These are phyloP conservation scores for Yamadazyma aaseri DNA, from an alignment of 1,139 yeast genomes.

Conservation along the genomic window DNA sequence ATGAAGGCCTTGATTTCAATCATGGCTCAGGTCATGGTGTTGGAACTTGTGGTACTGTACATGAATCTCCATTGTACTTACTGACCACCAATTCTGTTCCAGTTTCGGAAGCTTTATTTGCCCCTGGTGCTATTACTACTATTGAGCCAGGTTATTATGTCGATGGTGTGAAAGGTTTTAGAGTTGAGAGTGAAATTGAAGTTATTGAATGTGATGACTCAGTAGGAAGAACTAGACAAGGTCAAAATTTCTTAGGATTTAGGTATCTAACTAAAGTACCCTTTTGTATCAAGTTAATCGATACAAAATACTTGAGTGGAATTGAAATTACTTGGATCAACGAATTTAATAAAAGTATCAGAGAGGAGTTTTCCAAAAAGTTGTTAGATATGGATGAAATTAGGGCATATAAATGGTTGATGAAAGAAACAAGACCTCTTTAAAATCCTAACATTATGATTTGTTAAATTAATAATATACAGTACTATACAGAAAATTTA, in stretches of 20 bases:
- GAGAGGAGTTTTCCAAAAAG: conserved; percentile 34
- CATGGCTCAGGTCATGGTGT: conserved; percentile 67
- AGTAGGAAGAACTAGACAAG: conserved; percentile 36
- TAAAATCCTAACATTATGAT: conserved; percentile 14
- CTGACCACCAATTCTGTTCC: conserved; percentile 41
- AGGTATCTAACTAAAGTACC: conserved; percentile 56
- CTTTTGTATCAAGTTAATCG: conserved; percentile 49
- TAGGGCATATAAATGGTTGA: conserved; percentile 40
- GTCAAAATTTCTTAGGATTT: conserved; percentile 40
- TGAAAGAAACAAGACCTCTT: conserved; percentile 36
- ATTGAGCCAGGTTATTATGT: conserved; percentile 60
- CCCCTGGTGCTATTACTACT: conserved; percentile 49
- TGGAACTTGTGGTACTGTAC: conserved; percentile 56
- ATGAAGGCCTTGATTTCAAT: conserved; percentile 50
- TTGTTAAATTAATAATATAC: conserved; percentile 5
- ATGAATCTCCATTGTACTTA: conserved; percentile 54
- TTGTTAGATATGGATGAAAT: conserved; percentile 38
- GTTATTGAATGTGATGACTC: conserved; percentile 32
- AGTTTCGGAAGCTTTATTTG: conserved; percentile 28
- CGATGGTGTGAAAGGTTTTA: conserved; percentile 51
- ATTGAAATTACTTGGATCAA: conserved; percentile 55
- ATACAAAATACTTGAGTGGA: conserved; percentile 29
- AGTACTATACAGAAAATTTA: conserved; percentile 12
- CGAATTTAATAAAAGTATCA: conserved; percentile 40
- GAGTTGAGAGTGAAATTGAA: conserved; percentile 54